Base-by-base conservation (phyloP, 2,329 filamentous ascomycete genomes). In the Pyrenochaeta sp. region DNA sequence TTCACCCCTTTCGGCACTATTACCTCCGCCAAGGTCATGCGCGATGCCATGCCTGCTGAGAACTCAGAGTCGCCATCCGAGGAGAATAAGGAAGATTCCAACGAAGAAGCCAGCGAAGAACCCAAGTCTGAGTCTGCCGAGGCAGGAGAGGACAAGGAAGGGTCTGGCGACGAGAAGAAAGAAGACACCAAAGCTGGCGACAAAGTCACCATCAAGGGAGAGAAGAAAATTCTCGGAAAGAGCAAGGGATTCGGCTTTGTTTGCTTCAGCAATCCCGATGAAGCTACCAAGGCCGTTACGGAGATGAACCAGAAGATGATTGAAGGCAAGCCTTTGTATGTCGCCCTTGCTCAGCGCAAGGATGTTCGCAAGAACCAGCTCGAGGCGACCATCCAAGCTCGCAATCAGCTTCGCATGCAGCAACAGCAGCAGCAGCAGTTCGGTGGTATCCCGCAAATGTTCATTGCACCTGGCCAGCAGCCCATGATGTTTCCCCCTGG, bases 271-370 rank as follows among this genome's bases (percentile, higher is more conserved):
- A 97, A 96, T 82, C 92, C 94, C 49, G 94, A 99, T 67, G 94
- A 99, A 74, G 94, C 94, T 58, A 96, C 93, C 78, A 97, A 97
- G 85, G 94, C 94, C 57, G 93, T 99, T 56, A 91, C 92, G 50
- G 94, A 99, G 77, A 96, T 97, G 90, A 99, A 99, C 82, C 93
- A 97, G 82, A 91, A 94, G 76, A 99, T 99, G 94, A 82, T 97
- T 61, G 88, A 92, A 74, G 84, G 84, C 79, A 99, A 99, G 86
- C 94, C 94, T 44, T 83, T 99, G 50, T 99, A 99, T 72, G 94
- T 99, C 67, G 94, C 94, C 64, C 85, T 99, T 58, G 94, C 94
- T 56, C 94, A 99, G 83, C 93, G 94, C 78, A 99, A 99, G 86
- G 94, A 99, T 77, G 93, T 99, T 67, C 92, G 94, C 77, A 96